These are phyloP conservation scores for Annulohypoxylon truncatum DNA, from an alignment of 2,329 filamentous ascomycete genomes.

Conservation along the genomic window DNA sequence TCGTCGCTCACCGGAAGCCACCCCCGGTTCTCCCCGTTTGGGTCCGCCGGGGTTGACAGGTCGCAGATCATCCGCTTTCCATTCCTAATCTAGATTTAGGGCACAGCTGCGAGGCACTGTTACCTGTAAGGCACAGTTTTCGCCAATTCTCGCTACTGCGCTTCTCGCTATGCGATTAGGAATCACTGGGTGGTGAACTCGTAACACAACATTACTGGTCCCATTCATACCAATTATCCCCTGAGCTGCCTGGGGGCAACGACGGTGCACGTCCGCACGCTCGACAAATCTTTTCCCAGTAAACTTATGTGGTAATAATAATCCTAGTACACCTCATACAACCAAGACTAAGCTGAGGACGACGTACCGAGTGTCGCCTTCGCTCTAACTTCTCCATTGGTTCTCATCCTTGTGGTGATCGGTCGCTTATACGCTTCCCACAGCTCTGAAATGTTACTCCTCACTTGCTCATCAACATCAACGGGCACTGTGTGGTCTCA, in stretches of 20 bases:
- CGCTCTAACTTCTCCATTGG: not conserved
- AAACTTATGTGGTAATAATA: not conserved
- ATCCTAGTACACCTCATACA: conserved; percentile 2
- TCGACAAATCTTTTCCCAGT: not conserved
- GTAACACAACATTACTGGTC: not conserved
- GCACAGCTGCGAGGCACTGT: not conserved
- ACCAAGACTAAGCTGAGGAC: conserved; percentile 4
- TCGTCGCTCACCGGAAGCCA: conserved; percentile 1
- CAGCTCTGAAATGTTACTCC: conserved; percentile 1
- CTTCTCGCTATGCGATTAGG: not conserved
- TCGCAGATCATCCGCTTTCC: not conserved
- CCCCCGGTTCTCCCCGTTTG: not conserved
- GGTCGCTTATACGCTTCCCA: not conserved
- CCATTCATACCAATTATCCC: not conserved
- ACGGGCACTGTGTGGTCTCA: conserved; percentile 2
- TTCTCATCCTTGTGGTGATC: not conserved
- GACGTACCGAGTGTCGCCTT: not conserved
- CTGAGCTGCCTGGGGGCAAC: not conserved
- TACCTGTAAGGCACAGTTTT: not conserved
- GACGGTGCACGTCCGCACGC: not conserved
- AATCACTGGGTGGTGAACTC: not conserved
- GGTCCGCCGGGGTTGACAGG: conserved; percentile 4
- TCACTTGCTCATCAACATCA: not conserved
- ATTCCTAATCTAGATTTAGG: conserved; percentile 4
- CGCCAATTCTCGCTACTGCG: not conserved